Evolutionary conservation across 352 stramenopile genomes (phyloP).

Genomic region (Pythium periplocum): DNA sequence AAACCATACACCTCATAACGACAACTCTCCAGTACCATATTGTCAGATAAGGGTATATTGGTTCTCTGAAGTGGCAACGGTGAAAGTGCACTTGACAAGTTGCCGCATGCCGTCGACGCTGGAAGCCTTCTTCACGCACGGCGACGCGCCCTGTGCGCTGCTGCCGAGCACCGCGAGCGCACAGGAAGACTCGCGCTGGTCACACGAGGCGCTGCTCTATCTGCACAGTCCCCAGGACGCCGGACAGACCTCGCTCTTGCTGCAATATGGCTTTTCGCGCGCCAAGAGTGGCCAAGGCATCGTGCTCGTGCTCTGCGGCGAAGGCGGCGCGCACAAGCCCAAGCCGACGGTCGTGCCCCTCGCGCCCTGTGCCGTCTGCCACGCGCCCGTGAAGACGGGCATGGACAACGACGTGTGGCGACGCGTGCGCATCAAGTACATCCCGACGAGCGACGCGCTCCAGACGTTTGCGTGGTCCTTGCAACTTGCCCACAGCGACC

Average conservation of each 20-base stretch:
- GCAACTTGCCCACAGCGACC: conserved; percentile 37
- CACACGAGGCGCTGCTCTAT: conserved; percentile 22
- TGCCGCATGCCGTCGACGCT: conserved; percentile 22
- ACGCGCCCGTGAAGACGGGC: conserved; percentile 36
- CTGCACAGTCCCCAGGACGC: conserved; percentile 34
- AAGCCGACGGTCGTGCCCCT: conserved; percentile 32
- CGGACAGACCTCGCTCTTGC: conserved; percentile 54
- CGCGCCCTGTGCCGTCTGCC: conserved; percentile 34
- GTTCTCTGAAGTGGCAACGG: neutral
- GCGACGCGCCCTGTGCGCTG: conserved; percentile 17
- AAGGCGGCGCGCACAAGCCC: conserved; percentile 19
- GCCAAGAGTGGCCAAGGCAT: conserved; percentile 33
- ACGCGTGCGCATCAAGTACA: conserved; percentile 68
- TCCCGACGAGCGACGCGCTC: conserved; percentile 34
- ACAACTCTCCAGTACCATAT: neutral
- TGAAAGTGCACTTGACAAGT: neutral
- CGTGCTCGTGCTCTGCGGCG: conserved; percentile 40
- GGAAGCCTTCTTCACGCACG: conserved; percentile 66
- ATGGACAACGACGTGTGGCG: conserved; percentile 39
- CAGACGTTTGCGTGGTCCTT: conserved; percentile 60
- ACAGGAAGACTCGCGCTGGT: neutral
- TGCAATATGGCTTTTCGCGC: conserved; percentile 61
- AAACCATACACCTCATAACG: neutral
- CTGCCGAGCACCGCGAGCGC: conserved; percentile 2
- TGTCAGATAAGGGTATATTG: neutral